These are phyloP conservation scores for Kwoniella sp. DNA, from an alignment of 768 basidiomycete genomes.

Conservation along the genomic window DNA sequence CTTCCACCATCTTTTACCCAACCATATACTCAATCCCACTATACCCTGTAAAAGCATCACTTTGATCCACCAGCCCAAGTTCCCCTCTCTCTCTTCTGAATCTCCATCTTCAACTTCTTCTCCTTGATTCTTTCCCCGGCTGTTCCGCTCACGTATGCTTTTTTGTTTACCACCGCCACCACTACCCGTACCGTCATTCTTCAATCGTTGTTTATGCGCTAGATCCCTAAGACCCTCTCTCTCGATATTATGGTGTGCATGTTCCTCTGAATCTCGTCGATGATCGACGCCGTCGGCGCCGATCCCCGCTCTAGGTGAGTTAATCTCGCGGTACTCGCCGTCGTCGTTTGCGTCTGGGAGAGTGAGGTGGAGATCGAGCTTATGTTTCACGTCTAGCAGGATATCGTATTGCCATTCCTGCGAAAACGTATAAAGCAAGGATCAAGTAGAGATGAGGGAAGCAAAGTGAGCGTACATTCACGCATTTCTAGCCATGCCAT, in stretches of 20 bases:
- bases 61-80: conserved; percentile 14
- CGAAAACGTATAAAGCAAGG: neutral
- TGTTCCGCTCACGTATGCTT: no score
- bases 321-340: neutral
- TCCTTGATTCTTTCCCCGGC: neutral
- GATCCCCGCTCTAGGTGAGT: conserved; percentile 9
- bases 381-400: conserved; percentile 35
- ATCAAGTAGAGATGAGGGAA: neutral
- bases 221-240: conserved; percentile 15
- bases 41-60: conserved; percentile 18
- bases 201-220: conserved; percentile 12
- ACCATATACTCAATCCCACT: conserved; percentile 3
- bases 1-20: conserved; percentile 19
- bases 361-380: conserved; percentile 17
- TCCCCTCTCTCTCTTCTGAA: neutral
- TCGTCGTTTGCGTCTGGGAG: neutral
- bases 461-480: no score
- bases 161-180: neutral
- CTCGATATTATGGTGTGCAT: conserved; percentile 15
- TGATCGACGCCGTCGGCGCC: neutral
- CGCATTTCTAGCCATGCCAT: no score
- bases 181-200: neutral
- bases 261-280: conserved; percentile 1
- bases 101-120: neutral
- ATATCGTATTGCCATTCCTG: conserved; percentile 43